Base-by-base conservation (phyloP, 164 flowering plant genomes). In the Stephania yunnanensis region DNA sequence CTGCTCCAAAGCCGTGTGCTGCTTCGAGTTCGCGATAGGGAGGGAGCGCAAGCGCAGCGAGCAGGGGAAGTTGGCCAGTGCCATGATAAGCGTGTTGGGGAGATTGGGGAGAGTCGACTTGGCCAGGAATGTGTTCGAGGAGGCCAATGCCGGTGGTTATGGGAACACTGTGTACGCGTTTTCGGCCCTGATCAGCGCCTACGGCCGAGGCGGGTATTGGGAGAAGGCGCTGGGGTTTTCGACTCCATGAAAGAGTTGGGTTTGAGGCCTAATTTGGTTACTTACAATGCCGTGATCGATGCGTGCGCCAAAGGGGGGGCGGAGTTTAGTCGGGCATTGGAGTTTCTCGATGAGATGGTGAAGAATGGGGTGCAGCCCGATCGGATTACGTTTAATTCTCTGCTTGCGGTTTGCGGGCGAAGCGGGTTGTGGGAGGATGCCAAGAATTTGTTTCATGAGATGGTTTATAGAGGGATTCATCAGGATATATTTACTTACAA, bases 231-330 rank as follows among this genome's bases (percentile, higher is more conserved):
- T 92, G 31, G 74, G 78, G 87, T 92, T 1, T 90, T 96, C 71
- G 87, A 88, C 66, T 82, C 87, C 8, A 96, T 96, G 99, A 93
- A 85, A 73, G 73, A 44, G 10, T 80, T 73, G 36, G 92, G 95
- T 6, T 82, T 96, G 87, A 89, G 76, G 85, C 98, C 99, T 0
- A 96, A 96, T 84, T 85, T 94, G 73, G 97, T 96, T 15, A 91
- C 97, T 46, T 96, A 91, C 73, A 96, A 96, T 87, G 94, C 99
- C 7, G 90, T 94, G 65, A 96, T 96, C 72, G 98, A 96, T 86
- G 99, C 99, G 0, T 92, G 94, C 85, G 99, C 90, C 2, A 96
- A 96, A 85, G 98, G 97, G 64, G 98, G 99, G 22, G 89, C 89
- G 63, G 90, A 90, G 58, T 91, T 89, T 73, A 80, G 82, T 45